These are phyloP conservation scores for Zygnema cylindricum DNA, from an alignment of 139 green algal genomes.

Conservation along the genomic window DNA sequence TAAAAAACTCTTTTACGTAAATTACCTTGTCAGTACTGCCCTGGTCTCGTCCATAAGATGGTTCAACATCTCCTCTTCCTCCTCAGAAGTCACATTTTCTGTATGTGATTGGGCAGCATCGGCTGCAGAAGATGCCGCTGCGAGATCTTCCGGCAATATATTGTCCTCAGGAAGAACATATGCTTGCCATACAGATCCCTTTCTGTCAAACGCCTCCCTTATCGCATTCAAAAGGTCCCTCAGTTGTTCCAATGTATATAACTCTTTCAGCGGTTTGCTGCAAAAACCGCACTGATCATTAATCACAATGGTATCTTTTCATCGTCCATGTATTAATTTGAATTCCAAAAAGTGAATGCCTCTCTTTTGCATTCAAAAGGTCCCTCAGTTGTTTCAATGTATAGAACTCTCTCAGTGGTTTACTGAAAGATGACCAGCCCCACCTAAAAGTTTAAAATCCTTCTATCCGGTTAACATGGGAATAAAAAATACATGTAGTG, in stretches of 20 bases:
- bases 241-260: slow-evolving; percentile 38
- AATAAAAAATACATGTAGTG: too few relatives aligned
- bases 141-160: slow-evolving; percentile 41
- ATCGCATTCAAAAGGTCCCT: slow-evolving; percentile 13
- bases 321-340: not conserved
- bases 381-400: slow-evolving; percentile 35
- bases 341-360: too few relatives aligned
- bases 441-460: slow-evolving; percentile 9
- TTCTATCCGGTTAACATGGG: too few relatives aligned
- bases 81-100: slow-evolving; percentile 6
- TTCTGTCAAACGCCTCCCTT: slow-evolving; percentile 16
- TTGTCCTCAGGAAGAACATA: slow-evolving; percentile 51
- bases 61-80: slow-evolving; percentile 37
- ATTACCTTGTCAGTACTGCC: slow-evolving; percentile 28
- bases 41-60: slow-evolving; percentile 44
- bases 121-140: slow-evolving; percentile 28
- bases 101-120: not conserved
- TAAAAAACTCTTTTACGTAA: too few relatives aligned
- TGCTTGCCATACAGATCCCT: not conserved
- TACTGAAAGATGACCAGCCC: slow-evolving; percentile 16
- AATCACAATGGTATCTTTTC: not conserved
- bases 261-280: slow-evolving; percentile 45
- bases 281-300: not conserved
- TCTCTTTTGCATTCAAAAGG: slow-evolving; percentile 1
- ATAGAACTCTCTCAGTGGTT: slow-evolving; percentile 38